Evolutionary conservation across 306 rosid species (phyloP).

Genomic region (Lagenaria siceraria): DNA sequence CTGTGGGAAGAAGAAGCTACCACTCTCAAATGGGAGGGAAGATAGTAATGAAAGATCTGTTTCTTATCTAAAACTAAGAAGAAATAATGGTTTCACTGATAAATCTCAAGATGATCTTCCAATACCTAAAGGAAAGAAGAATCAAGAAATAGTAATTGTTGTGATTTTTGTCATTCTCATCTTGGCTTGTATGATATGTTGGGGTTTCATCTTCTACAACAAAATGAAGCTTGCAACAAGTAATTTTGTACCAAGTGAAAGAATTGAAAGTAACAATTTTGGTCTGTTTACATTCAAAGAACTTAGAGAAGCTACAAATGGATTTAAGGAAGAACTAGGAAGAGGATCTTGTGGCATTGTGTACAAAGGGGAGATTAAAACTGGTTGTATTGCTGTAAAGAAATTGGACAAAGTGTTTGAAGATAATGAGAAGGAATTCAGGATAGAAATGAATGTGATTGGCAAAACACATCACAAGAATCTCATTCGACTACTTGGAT

Average conservation of each 20-base stretch:
- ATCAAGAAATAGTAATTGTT: background rate
- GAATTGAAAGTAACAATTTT: background rate
- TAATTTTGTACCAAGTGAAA: background rate
- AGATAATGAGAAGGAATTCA: slow-evolving; percentile 28
- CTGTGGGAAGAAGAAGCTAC: slow-evolving; percentile 36
- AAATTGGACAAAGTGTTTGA: slow-evolving; percentile 21
- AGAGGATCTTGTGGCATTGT: slow-evolving; percentile 27
- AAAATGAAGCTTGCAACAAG: slow-evolving; percentile 3
- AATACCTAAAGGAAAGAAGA: background rate
- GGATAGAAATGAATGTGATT: background rate
- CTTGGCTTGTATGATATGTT: background rate
- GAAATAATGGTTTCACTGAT: background rate
- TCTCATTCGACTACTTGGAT: slow-evolving; percentile 11
- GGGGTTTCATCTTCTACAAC: background rate
- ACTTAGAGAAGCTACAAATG: slow-evolving; percentile 22
- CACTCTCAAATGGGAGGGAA: slow-evolving; percentile 30
- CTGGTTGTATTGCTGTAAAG: slow-evolving; percentile 27
- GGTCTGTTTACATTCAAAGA: slow-evolving; percentile 16
- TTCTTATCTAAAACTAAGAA: background rate
- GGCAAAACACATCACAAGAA: slow-evolving; percentile 13
- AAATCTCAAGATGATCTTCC: background rate
- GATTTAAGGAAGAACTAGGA: slow-evolving; percentile 22
- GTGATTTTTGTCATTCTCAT: background rate
- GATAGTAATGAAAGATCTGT: background rate
- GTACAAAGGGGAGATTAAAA: slow-evolving; percentile 24